Base-by-base conservation (phyloP, 805 yeast species). In the Isabelozyma rhagii region DNA sequence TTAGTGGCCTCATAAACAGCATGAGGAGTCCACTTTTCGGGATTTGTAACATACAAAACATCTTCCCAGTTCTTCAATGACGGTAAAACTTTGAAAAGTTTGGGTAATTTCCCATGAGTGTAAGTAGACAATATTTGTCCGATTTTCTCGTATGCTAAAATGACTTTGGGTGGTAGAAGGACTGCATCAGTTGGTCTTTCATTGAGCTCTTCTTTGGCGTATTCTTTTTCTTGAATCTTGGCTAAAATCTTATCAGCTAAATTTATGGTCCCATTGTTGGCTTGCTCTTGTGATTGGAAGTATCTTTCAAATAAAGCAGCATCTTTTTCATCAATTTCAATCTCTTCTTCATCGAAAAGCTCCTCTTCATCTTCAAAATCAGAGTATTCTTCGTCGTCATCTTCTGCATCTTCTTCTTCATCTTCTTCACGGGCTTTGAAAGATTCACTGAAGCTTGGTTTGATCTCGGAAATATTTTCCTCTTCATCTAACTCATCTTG, bases 41-140 rank as follows among this genome's bases (percentile, higher is more conserved):
- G 99, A 57, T 90, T 83, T 1, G 98, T 92, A 40, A 94, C 97
- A 63, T 84, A 93, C 36, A 94, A 73, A 34, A 94, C 87, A 66
- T 93, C 98, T 66, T 91, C 91, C 99, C 99, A 94, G 70, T 93
- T 93, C 58, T 81, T 86, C 56, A 94, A 78, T 3, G 96, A 81
- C 36, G 99, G 99, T 49, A 96, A 80, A 46, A 94, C 96, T 65
- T 94, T 94, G 77, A 94, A 94, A 34, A 96, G 80, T 62, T 93
- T 92, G n/a, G 99, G 99, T 47, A 94, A 77, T 68, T 92, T 92
- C 45, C 99, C 99, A 61, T 94, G 96, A 39, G 92, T 87, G 82
- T 96, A 94, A 4, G 96, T 83, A 17, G 90, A 79, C 51, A 94
- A 75, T 47, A 93, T 84, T 57, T 84, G 84, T 8, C 98, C 98